phyloP scores from a whole-genome alignment of 2,329 filamentous ascomycete species.

The Geosmithia putterillii region DNA sequence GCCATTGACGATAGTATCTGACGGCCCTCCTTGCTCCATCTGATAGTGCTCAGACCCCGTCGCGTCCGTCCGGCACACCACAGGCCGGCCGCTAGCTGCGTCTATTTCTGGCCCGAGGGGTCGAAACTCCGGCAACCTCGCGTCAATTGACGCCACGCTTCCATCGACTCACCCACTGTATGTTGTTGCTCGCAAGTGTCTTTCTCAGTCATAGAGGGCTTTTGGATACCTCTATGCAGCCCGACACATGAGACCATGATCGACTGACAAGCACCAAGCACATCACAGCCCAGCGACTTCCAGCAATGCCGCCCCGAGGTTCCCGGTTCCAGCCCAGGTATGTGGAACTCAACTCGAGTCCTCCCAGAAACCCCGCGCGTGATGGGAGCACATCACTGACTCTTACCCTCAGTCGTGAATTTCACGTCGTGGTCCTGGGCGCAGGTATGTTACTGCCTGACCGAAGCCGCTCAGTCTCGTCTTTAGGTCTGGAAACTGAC shows the following conservation, averaged over 20 bases:
- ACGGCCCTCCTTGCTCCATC: not conserved
- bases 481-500: slow-evolving; percentile 12
- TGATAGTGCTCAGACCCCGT: not conserved
- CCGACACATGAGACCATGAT: not conserved
- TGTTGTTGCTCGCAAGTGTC: not conserved
- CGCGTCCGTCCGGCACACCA: not conserved
- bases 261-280: not conserved
- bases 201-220: not conserved
- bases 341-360: not conserved
- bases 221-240: not conserved
- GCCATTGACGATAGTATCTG: not conserved
- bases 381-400: slow-evolving; percentile 5
- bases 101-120: not conserved
- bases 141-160: not conserved
- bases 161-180: not conserved
- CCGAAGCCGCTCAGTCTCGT: not conserved
- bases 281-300: not conserved
- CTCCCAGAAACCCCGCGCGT: not conserved
- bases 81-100: not conserved
- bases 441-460: slow-evolving; percentile 44
- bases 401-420: slow-evolving; percentile 48
- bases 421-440: slow-evolving; percentile 72
- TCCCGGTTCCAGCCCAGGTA: slow-evolving; percentile 9
- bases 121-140: not conserved
- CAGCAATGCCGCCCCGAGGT: slow-evolving; percentile 1